Evolutionary conservation across 768 basidiomycete genomes (phyloP), one percentile per base, ranked within the genome.

Genomic region (Russula emetica): DNA sequence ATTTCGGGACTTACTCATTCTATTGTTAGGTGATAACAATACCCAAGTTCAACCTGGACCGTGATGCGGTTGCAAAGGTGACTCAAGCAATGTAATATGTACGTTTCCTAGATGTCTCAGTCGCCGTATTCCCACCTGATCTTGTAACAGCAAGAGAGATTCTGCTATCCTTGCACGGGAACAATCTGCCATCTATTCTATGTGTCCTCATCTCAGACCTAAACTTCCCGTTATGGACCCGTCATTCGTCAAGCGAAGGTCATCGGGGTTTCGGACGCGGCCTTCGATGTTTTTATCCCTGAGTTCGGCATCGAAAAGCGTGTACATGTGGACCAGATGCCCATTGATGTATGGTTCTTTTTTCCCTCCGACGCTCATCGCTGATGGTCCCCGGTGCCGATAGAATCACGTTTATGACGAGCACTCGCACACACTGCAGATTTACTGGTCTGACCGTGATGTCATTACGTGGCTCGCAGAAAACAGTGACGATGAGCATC

Each of bases 261-360:
- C 63, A 89, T 95, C 51, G 89, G 90, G 63, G 96, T 99, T 36
- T 82, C 98, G n/a, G 97, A 99, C 71, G 90, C 93, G 57, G 97
- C 97, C 1, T 98, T 98, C 70, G 97, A 99, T 71, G 96, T 99
- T 32, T 78, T 96, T 36, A 86, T 98, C 14, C 90, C 93, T 47
- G 97, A 98, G 74, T 98, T 98, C 72, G 93, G 96, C 36, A 98
- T 99, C 69, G 97, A 99, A 79, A 99, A 99, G 80, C 85, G 97
- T 42, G 95, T 98, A 3, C 97, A 98, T 71, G 92, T 95, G 47
- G 97, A 98, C 73, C 94, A 98, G 76, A 97, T 99, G 92, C 96
- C 97, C 28, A 92, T 97, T 63, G 93, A 97, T 68, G 93, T 94
- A 71, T 76, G 87, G 76, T 10, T 52, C 14, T 36, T 38, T 24